A percentile compares a stretch with the other conserved stretches of the same genome.
Evolutionary conservation across 2,329 filamentous ascomycete species (phyloP).

Genomic region (Colletotrichum agaves): DNA sequence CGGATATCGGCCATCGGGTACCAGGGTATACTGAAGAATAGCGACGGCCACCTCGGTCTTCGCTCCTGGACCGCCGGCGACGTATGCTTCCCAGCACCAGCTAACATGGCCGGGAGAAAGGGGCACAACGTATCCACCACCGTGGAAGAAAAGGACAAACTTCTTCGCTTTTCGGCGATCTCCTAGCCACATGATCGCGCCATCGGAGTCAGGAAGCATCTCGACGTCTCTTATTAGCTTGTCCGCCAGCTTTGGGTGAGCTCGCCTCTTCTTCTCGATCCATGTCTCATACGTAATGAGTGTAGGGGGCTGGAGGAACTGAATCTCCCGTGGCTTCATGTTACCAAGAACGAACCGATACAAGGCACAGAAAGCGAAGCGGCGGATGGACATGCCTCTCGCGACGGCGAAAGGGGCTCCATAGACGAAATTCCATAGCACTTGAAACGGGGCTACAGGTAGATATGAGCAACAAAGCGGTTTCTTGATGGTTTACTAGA

Average conservation of each 20-base stretch:
- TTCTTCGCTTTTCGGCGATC: conserved; percentile 42
- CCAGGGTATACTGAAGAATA: conserved; percentile 36
- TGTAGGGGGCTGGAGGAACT: conserved; percentile 39
- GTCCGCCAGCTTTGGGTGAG: conserved; percentile 2
- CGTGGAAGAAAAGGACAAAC: conserved; percentile 45
- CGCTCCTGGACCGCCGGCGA: conserved; percentile 30
- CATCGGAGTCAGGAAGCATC: conserved; percentile 19
- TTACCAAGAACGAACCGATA: conserved; percentile 32
- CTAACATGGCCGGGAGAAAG: conserved; percentile 40
- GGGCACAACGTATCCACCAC: conserved; percentile 44
- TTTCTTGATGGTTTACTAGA: background rate
- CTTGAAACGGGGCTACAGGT: conserved; percentile 33
- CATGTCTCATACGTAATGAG: conserved; percentile 40
- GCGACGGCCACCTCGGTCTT: conserved; percentile 34
- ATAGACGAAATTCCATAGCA: conserved; percentile 25
- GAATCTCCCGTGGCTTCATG: conserved; percentile 39
- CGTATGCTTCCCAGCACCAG: conserved; percentile 43
- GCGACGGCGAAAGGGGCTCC: conserved; percentile 36
- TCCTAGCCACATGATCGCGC: conserved; percentile 45
- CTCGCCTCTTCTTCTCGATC: conserved; percentile 38
- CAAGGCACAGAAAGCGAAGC: conserved; percentile 39
- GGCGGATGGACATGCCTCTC: conserved; percentile 35
- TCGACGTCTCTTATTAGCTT: conserved; percentile 20
- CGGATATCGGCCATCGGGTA: conserved; percentile 33
- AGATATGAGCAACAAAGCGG: too few relatives aligned